phyloP scores from a whole-genome alignment of 108 stramenopile genomes.

The Cafeteria roenbergensis region DNA sequence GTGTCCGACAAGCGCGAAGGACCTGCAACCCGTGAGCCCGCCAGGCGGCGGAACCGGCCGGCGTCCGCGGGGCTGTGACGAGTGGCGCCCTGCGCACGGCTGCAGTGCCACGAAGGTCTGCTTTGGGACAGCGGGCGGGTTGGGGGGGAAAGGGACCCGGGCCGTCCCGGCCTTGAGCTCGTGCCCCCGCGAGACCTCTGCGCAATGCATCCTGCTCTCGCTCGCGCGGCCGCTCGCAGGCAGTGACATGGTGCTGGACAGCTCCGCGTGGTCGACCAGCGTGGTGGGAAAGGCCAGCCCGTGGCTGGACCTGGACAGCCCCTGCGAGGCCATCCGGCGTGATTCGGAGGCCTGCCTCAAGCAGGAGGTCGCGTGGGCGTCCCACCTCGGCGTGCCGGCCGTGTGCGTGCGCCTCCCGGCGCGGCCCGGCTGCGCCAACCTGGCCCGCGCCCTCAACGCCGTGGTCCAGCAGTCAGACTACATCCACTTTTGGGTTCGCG shows the following conservation, averaged over 20 bases:
- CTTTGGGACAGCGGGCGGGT: constrained; percentile 23
- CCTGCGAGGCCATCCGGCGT: constrained; percentile 19
- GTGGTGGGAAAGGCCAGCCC: constrained; percentile 2
- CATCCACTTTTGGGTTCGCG: constrained; percentile 34
- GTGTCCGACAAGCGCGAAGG: background rate
- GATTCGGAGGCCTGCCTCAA: constrained; percentile 33
- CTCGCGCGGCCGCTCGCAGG: background rate
- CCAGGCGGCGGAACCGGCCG: too few species aligned
- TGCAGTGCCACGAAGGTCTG: constrained; percentile 26
- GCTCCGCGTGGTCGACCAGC: constrained; percentile 7
- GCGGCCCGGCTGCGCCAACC: constrained; percentile 19
- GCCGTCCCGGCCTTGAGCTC: constrained; percentile 30
- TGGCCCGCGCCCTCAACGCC: constrained; percentile 28
- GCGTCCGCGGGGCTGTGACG: too few species aligned
- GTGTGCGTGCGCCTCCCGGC: constrained; percentile 33
- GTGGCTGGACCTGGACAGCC: constrained; percentile 33
- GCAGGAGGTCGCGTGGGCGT: constrained; percentile 43
- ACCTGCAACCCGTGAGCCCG: background rate
- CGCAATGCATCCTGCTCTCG: background rate
- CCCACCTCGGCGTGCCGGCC: constrained; percentile 36
- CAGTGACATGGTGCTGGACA: constrained; percentile 7
- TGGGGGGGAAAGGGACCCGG: constrained; percentile 26
- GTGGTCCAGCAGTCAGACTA: constrained; percentile 8
- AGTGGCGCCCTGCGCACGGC: too few species aligned
- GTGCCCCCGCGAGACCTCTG: constrained; percentile 27